phyloP scores from a whole-genome alignment of 176 grass and related monocot species.

The maize (Zea mays) region Zm-B73-REFERENCE-NAM-5.0 NC_050103.1:176091001-176091500 shows the following conservation, averaged over 20 bases:
- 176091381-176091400: too few relatives aligned
- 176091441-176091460: too few relatives aligned
- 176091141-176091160: not conserved
- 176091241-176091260: not conserved
- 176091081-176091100: conserved; percentile 12
- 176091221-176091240: not conserved
- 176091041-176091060: not conserved
- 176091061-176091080: conserved; percentile 7
- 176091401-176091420: too few relatives aligned
- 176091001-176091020: not conserved
- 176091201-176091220: conserved; percentile 6
- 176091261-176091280: not conserved
- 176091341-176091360: too few relatives aligned
- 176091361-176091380: too few relatives aligned
- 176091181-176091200: not conserved
- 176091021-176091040: conserved; percentile 1
- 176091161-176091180: not conserved
- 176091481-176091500: too few relatives aligned
- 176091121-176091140: not conserved
- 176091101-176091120: conserved; percentile 26
- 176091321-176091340: too few relatives aligned
- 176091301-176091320: too few relatives aligned
- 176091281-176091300: too few relatives aligned
- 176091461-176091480: too few relatives aligned
- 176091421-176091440: too few relatives aligned